Base-by-base conservation (phyloP, 495 filamentous ascomycete genomes). In the Collariella sp. region DNA sequence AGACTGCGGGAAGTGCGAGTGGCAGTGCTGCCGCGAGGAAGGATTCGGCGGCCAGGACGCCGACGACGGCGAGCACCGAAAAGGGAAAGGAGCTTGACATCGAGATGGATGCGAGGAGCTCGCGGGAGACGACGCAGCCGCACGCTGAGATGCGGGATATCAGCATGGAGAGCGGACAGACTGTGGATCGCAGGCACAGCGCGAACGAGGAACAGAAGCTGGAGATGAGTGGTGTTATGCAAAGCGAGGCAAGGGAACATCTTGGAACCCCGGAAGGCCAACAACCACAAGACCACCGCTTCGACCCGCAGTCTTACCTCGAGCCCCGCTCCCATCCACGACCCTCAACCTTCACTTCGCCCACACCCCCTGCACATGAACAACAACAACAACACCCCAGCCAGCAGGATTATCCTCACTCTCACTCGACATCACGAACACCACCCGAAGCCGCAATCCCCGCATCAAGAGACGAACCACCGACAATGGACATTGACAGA, bases 1-100 rank as follows among this genome's bases (percentile, higher is more conserved):
- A 84, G 76, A 59, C 64, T 3, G 57, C 56, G 9, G 59, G 58
- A n/a, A 59, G 56, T 45, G 51, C 33, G 2, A 57, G 59, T 35
- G 62, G 60, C 15, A 66, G 55, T 31, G 50, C 41, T 23, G 64
- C 52, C 20, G 40, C 50, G 19, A 62, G 63, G 48, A 68, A 67
- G 40, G 62, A 65, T 52, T 68, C 65, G n/a, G 41, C 46, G 7
- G 46, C 53, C 10, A 66, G 36, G 38, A 67, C 67, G 1, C 56
- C 65, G 12, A 64, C 67, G 2, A 66, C 61, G 0, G 54, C 64
- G 19, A 54, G 56, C 41, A 62, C 63, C 0, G 67, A 68, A 5
- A 68, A 61, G 44, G 60, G 61, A 5, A 70, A 66, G 20, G 66
- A 66, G 13, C 46, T 46, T 4, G 64, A 66, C 11, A 23, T 52